Base-by-base conservation (phyloP, 148 eudicot species). In the Camellia sinensis region DNA sequence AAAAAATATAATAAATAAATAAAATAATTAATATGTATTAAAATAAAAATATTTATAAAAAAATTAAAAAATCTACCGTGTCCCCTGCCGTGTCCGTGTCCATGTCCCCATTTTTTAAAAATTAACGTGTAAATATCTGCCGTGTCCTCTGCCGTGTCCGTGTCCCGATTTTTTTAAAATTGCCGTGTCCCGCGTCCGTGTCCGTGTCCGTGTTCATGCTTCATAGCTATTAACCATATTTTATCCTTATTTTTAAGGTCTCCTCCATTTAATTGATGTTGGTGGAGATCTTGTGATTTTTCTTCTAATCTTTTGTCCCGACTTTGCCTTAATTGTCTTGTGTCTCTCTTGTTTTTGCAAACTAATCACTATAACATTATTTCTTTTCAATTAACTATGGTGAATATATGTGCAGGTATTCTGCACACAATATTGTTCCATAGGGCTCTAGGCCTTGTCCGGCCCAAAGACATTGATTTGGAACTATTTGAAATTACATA, bases 401-500 rank as follows among this genome's bases (percentile, higher is more conserved):
- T 77, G n/a, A 62, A 82, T 77, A 44, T 85, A 57, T 76, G 19
- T 92, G 89, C 93, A 95, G 99, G 99, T 79, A 90, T 95, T 83
- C 87, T 95, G 9, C 99, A 95, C 80, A 95, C 98, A 67, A 84
- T 95, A 74, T 86, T 95, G 88, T 95, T 95, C 86, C 97, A 93
- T 81, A 91, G 99, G 80, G 98, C 97, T 81, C 85, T 82, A 82
- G 91, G 91, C 52, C 85, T 89, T 59, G 88, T 89, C 77, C 88
- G 95, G 66, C 99, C 97, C 46, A 96, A 90, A 84, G 99, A 96
- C 67, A 80, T 92, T 64, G 98, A 96, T 84, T 82, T 93, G 93
- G 95, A 96, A 81, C 96, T 96, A 69, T 96, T 93, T 74, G 99
- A 96, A 76, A 91, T 96, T 48, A 96, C 99, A 57, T 96, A 96